phyloP scores from a whole-genome alignment of 2,329 filamentous ascomycete genomes.

The Colletotrichum plurivorum region DNA sequence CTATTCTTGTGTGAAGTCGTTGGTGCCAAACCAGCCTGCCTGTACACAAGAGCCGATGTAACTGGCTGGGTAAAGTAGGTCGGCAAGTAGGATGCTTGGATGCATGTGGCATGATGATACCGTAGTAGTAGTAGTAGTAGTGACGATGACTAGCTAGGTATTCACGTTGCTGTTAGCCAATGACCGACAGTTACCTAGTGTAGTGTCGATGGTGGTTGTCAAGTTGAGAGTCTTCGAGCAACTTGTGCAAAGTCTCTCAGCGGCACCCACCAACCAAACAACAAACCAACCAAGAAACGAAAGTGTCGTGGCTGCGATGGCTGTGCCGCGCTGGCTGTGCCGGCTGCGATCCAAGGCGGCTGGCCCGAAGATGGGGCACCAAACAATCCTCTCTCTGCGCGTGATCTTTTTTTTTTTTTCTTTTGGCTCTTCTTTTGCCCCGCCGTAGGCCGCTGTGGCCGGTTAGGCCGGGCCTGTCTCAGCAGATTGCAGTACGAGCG shows the following conservation, averaged over 20 bases:
- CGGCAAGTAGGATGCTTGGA: neutral
- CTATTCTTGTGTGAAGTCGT: neutral
- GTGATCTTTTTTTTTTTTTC: no score
- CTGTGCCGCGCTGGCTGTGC: conserved; percentile 7
- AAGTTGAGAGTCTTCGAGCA: neutral
- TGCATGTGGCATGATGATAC: conserved; percentile 28
- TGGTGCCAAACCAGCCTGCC: neutral
- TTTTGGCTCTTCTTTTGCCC: conserved; percentile 14
- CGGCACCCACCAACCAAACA: neutral
- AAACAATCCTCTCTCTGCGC: neutral
- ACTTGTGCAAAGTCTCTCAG: conserved; percentile 8
- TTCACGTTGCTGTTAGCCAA: conserved; percentile 13
- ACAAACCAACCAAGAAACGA: no score
- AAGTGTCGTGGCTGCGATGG: neutral
- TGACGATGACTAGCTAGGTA: neutral
- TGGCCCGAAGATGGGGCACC: conserved; percentile 7
- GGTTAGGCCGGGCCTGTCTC: conserved; percentile 29
- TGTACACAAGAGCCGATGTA: conserved; percentile 5
- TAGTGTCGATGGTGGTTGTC: neutral
- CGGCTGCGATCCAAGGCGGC: conserved; percentile 17
- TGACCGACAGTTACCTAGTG: neutral
- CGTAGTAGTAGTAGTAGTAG: no score
- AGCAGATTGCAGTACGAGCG: conserved; percentile 27
- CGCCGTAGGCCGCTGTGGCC: conserved; percentile 28
- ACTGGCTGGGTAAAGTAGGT: conserved; percentile 36